Percentiles rank a stretch among this genome's conserved stretches.
Evolutionary conservation across 805 yeast genomes (phyloP).

Genomic region (Lachancea thermotolerans): DNA sequence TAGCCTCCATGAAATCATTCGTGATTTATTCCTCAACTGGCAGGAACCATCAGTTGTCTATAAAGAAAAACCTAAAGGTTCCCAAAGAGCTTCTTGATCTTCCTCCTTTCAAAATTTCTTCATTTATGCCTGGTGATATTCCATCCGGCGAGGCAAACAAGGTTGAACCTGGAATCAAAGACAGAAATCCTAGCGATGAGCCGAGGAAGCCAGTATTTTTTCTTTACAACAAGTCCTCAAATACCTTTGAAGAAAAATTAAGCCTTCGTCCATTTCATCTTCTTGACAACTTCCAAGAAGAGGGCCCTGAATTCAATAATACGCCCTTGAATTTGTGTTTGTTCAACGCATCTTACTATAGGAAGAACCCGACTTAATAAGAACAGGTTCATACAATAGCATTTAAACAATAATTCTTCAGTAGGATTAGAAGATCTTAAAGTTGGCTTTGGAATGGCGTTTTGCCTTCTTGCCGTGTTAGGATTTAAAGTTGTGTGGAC

Average conservation of each 20-base stretch:
- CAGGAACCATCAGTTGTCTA: not conserved
- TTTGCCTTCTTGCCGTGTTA: no score
- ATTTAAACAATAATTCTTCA: not conserved
- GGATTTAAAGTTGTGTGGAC: no score
- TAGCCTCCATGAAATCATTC: slow-evolving; percentile 27
- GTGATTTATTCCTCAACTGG: slow-evolving; percentile 20
- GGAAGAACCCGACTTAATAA: slow-evolving; percentile 23
- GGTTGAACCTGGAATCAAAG: slow-evolving; percentile 5
- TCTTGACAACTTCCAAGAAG: slow-evolving; percentile 23
- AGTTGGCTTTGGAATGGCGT: no score
- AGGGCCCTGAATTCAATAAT: slow-evolving; percentile 20
- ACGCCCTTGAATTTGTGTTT: slow-evolving; percentile 26
- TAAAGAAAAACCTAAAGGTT: slow-evolving; percentile 8
- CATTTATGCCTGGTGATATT: slow-evolving; percentile 15
- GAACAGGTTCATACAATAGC: no score
- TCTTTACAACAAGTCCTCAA: slow-evolving; percentile 19
- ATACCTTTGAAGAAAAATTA: slow-evolving; percentile 14
- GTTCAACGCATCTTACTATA: slow-evolving; percentile 26
- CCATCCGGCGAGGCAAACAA: not conserved
- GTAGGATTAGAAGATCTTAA: no score
- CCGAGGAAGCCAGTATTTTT: slow-evolving; percentile 5
- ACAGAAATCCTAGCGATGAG: not conserved
- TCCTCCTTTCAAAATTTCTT: slow-evolving; percentile 31
- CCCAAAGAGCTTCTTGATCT: slow-evolving; percentile 21
- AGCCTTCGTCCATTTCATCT: slow-evolving; percentile 23